A percentile compares a stretch with the other conserved stretches of the same genome.
Conservation (phyloP, 1,284 basidiomycete genomes). For the Sporisorium exsertum region DNA sequence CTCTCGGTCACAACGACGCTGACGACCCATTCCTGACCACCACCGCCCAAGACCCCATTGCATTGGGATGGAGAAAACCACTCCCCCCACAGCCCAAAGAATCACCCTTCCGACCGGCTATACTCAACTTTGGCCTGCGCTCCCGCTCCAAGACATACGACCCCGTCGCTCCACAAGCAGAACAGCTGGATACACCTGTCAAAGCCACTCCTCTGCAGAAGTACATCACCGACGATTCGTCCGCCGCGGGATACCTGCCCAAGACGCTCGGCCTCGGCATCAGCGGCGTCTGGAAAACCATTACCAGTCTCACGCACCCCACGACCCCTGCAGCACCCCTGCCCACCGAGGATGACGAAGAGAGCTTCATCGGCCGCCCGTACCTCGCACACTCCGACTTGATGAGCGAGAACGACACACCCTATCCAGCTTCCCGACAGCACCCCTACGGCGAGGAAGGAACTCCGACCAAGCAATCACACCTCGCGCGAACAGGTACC, state of each 20-base stretch:
- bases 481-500: constrained; percentile 12
- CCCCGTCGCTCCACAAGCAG: constrained; percentile 1
- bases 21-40: constrained; percentile 20
- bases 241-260: background rate
- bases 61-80: constrained; percentile 22
- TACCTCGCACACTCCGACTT: constrained; percentile 16
- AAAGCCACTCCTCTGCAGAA: constrained; percentile 6
- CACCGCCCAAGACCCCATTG: background rate
- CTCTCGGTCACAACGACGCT: background rate
- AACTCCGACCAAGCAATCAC: constrained; percentile 14
- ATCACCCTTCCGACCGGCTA: constrained; percentile 28
- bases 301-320: constrained; percentile 16
- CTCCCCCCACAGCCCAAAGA: constrained; percentile 36
- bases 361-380: constrained; percentile 25
- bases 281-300: constrained; percentile 33
- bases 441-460: background rate
- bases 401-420: constrained; percentile 37
- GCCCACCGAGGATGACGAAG: constrained; percentile 25
- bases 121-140: constrained; percentile 38
- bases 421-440: constrained; percentile 9
- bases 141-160: constrained; percentile 39
- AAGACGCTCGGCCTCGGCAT: constrained; percentile 33
- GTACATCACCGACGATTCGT: background rate
- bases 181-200: constrained; percentile 18
- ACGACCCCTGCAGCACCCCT: background rate